A percentile compares a stretch with the other conserved stretches of the same genome.
Evolutionary conservation across 2,329 filamentous ascomycete species (phyloP).

Genomic region (Tolypocladium tropicale): DNA sequence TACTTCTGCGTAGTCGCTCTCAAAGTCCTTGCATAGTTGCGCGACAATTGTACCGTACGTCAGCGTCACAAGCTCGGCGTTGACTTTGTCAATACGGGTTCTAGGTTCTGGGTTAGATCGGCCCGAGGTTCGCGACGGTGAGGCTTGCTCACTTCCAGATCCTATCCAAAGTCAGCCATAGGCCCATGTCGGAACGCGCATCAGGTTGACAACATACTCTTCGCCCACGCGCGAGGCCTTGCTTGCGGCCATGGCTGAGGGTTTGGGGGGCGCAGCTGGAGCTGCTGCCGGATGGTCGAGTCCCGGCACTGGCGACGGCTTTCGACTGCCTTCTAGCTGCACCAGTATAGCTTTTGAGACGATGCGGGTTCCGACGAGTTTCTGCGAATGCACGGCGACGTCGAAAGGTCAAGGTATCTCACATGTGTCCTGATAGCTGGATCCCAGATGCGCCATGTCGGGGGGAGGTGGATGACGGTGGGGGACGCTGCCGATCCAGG

Average conservation of each 20-base stretch:
- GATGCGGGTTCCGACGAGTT: neutral
- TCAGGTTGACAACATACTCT: constrained; percentile 36
- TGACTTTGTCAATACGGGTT: constrained; percentile 93
- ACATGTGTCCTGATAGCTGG: neutral
- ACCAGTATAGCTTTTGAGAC: neutral
- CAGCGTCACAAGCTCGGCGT: constrained; percentile 91
- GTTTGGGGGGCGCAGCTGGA: neutral
- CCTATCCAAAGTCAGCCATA: constrained; percentile 37
- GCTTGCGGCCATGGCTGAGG: constrained; percentile 42
- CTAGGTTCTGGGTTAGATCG: constrained; percentile 38
- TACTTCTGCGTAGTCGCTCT: constrained; percentile 86
- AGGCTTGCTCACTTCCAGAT: constrained; percentile 74
- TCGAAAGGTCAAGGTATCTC: neutral
- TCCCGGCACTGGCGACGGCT: neutral
- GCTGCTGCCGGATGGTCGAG: neutral
- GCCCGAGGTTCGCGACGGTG: constrained; percentile 4
- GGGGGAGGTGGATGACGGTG: neutral
- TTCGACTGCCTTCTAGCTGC: neutral
- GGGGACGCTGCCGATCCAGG: constrained; percentile 8
- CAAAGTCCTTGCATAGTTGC: constrained; percentile 93
- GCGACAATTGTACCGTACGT: constrained; percentile 97
- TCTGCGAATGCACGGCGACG: neutral
- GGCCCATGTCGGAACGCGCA: neutral
- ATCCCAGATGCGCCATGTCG: neutral
- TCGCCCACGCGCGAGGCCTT: constrained; percentile 53